Evolutionary conservation across 2,329 filamentous ascomycete genomes (phyloP).

Genomic region (Fusarium foetens): DNA sequence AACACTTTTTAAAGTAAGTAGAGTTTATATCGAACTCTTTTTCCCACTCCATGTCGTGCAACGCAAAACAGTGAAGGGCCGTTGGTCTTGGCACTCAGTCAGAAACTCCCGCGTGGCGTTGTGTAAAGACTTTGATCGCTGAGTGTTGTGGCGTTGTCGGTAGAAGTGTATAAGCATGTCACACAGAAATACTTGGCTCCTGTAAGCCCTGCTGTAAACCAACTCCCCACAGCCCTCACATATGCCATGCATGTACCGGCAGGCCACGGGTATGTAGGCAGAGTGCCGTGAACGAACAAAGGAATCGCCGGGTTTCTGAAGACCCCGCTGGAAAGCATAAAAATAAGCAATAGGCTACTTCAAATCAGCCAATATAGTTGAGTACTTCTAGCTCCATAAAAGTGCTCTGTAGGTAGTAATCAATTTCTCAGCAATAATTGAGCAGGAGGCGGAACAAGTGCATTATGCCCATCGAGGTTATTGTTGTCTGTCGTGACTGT

Average conservation of each 20-base stretch:
- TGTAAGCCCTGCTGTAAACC: conserved; percentile 19
- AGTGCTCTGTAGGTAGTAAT: conserved; percentile 1
- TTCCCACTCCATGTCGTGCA: neutral
- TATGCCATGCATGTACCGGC: conserved; percentile 40
- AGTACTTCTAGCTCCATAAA: conserved; percentile 15
- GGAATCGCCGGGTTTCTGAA: conserved; percentile 22
- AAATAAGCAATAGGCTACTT: neutral
- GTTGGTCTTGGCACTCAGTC: conserved; percentile 21
- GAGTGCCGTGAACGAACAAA: conserved; percentile 29
- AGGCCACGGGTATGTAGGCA: conserved; percentile 38
- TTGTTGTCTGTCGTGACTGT: conserved; percentile 17
- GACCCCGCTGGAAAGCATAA: conserved; percentile 9
- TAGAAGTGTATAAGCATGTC: conserved; percentile 34
- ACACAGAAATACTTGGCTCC: conserved; percentile 23
- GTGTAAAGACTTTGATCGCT: conserved; percentile 3
- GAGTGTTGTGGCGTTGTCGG: conserved; percentile 17
- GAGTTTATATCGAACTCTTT: conserved; percentile 11
- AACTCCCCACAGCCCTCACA: conserved; percentile 19
- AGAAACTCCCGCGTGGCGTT: conserved; percentile 16
- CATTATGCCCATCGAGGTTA: conserved; percentile 7
- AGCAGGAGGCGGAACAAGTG: neutral
- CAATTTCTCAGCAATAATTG: conserved; percentile 19
- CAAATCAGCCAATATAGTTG: conserved; percentile 10
- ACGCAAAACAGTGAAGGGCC: conserved; percentile 9
- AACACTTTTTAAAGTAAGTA: conserved; percentile 20